phyloP scores from a whole-genome alignment of 2,329 filamentous ascomycete species.

The Cytospora schulzeri region DNA sequence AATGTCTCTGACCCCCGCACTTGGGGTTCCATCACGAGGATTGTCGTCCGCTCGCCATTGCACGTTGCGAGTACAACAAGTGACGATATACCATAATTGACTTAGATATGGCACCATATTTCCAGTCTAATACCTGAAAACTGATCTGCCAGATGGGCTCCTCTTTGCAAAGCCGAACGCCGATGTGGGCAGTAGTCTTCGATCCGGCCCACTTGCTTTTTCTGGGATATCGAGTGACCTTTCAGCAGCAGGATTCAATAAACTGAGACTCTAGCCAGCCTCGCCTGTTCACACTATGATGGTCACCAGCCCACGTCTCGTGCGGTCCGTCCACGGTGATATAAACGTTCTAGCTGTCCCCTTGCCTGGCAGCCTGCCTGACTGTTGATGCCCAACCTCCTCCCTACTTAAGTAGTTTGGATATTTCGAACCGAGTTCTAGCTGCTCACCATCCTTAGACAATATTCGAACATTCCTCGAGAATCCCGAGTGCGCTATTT shows the following conservation, averaged over 20 bases:
- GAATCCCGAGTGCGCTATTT: too few relatives aligned
- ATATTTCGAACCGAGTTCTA: too few relatives aligned
- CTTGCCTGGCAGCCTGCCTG: not conserved
- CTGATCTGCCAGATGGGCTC: not conserved
- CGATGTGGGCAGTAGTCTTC: not conserved
- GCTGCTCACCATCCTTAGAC: too few relatives aligned
- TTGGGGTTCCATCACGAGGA: not conserved
- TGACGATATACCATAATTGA: not conserved
- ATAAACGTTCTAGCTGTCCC: too few relatives aligned
- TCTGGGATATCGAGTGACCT: not conserved
- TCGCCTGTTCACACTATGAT: not conserved
- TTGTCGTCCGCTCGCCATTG: not conserved
- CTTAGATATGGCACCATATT: not conserved
- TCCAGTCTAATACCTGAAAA: not conserved
- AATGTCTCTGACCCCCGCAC: constrained; percentile 24
- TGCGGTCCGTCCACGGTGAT: not conserved
- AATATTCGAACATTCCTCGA: too few relatives aligned
- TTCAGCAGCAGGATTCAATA: not conserved
- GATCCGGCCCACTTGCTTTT: not conserved
- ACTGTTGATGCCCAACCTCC: not conserved
- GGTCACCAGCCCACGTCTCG: not conserved
- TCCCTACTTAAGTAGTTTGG: not conserved
- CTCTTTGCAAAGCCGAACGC: not conserved
- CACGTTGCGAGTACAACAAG: not conserved
- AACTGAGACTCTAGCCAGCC: not conserved